Base-by-base conservation (phyloP, 2,329 filamentous ascomycete species). In the Chaetothyriales sp. region DNA sequence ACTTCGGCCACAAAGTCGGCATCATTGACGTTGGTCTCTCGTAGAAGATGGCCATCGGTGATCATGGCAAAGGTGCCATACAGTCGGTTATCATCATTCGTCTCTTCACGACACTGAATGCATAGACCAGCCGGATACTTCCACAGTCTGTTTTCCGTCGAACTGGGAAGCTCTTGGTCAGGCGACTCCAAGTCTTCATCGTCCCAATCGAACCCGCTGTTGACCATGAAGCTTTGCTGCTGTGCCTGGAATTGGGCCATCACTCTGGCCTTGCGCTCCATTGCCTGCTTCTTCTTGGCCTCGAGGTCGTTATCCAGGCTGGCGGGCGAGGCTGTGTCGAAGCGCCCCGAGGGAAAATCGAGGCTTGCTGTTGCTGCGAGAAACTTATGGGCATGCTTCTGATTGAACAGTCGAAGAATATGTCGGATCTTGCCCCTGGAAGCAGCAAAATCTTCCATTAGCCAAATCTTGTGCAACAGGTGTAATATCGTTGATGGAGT, bases 231-330 rank as follows among this genome's bases (percentile, higher is more conserved):
- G 61, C 80, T 92, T 68, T 93, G 90, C 64, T 96, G 93, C 63
- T 98, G 90, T 63, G 95, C 84, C 65, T 96, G 92, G 68, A 98
- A 95, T 63, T 95, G 88, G 1, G 89, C 92, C 89, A 98, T 95
- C 28, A 98, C 87, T 62, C 81, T 84, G 1, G 89, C 89, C 66
- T 96, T 89, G 19, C 92, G 80, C 60, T 88, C 90, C 43, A 89
- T 70, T 0, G 92, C 92, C 49, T 90, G 86, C 66, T 85, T 84
- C 73, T 95, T 98, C 72, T 90, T 95, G 54, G 80, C 73, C 65
- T 90, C 85, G 15, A 79, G 77, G 62, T 76, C 73, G 51, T 72
- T 69, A 32, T 73, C 71, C 54, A 78, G 74, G 49, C 73, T 76
- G 12, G 84, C 84, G n/a, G 89, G 87, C 1, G 87, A 92, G 3